Evolutionary conservation across 768 basidiomycete genomes (phyloP), one percentile per base, ranked within the genome.

Genomic region (Suillus sp.): DNA sequence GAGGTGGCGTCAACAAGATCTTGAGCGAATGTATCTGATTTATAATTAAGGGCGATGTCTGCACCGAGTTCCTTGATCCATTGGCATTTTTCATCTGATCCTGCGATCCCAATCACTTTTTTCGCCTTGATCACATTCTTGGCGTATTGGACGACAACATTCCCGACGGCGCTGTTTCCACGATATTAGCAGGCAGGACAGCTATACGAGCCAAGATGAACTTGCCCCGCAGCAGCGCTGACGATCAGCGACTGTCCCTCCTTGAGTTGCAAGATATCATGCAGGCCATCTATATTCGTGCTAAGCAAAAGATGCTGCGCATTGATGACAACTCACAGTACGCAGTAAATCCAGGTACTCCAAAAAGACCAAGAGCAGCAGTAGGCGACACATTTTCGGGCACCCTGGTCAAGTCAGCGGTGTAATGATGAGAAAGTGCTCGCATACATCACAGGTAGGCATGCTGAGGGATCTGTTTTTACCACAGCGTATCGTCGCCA

Each of bases 111-210:
- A 2, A 50, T 50, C 27, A 50, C 48, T 30, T 9, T 50, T 50
- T 50, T 50, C 9, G 48, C 48, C 48, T 50, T 50, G 48, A 50
- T 18, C 7, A 50, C 48, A 4, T 50, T 50, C 27, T 50, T 50
- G 27, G 48, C 48, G 27, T 50, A 50, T 50, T 50, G 48, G 2
- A 50, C 16, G 7, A 50, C 27, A 16, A 50, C 27, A 18, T 50
- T 50, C 4, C 48, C 48, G 27, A 50, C 48, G 1, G 48, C 48
- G 9, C 48, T 50, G 18, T 18, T 30, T 18, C 3, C 9, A 30
- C 18, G 4, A 3, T 18, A 8, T 50, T 50, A 50, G 48, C 1
- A 20, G n/a, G 10, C 4, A 9, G 10, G 2, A 43, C 13, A 18
- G 30, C 18, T 9, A 16, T 25, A 10, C 9, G 18, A 16, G 18